Base-by-base conservation (phyloP, 306 rosid genomes). In the Trifolium pratense region DNA sequence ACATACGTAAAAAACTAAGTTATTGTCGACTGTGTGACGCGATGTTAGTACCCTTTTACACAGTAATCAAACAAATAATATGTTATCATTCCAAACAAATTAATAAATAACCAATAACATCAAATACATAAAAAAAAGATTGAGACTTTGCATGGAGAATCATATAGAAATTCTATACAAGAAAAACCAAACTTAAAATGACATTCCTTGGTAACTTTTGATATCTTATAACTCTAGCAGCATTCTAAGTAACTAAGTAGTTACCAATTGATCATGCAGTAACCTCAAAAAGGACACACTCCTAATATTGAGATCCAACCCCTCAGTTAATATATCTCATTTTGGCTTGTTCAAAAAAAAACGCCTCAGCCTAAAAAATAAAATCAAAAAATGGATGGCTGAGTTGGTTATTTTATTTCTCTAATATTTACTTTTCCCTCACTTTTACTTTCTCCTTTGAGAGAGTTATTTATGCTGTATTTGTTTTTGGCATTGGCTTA, bases 401-500 rank as follows among this genome's bases (percentile, higher is more conserved):
- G 25, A 42, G 23, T 73, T 42, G 57, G 66, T 36, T 46, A 51
- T 21, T 48, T 46, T 56, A 29, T 21, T 32, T 46, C 43, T 59
- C 37, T 2, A 34, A 0, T 74, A 74, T 62, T 48, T 25, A 57
- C 46, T 49, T 26, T 58, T 34, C 9, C 18, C 17, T 16, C 49
- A 16, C 17, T 26, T n/a, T 49, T 21, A 13, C 61, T 34, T 18
- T 18, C 29, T 51, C 42, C 17, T 49, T 64, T 55, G 17, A 29
- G 76, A 78, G 20, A 43, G 53, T 80, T 57, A 43, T 81, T 16
- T 48, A 86, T 31, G 81, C 63, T 71, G 49, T 43, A 59, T 82
- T 75, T 31, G 74, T 49, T 51, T 82, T 85, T 5, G 83, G 79
- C 80, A 84, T 75, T 26, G 89, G 73, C 83, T 84, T 83, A 15